Percentiles rank a stretch among this genome's conserved stretches.
Conservation (phyloP, 2,329 filamentous ascomycete species). For the Apiospora aurea region DNA sequence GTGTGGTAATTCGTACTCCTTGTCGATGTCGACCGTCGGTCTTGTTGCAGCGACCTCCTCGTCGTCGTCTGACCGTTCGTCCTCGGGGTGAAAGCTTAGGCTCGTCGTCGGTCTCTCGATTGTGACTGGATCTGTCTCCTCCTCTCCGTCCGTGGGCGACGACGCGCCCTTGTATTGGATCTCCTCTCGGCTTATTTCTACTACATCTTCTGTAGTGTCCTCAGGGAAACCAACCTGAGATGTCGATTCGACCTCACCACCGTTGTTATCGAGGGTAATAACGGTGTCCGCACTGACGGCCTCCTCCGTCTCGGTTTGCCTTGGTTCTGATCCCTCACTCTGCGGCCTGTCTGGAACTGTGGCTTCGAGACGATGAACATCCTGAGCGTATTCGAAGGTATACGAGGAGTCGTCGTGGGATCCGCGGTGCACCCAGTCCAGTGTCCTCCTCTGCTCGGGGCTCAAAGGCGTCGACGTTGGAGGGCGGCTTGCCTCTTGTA, state of each 20-base stretch:
- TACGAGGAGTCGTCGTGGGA: constrained; percentile 4
- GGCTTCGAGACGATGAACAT: neutral
- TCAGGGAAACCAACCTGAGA: neutral
- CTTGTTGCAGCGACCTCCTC: neutral
- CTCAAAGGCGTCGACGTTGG: neutral
- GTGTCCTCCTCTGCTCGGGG: neutral
- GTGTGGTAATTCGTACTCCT: neutral
- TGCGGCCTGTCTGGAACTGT: neutral
- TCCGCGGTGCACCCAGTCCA: neutral
- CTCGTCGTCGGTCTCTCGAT: constrained; percentile 18
- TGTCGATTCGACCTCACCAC: neutral
- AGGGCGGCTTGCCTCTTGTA: neutral
- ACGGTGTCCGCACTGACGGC: neutral
- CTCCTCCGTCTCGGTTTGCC: neutral
- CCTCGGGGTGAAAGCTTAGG: neutral
- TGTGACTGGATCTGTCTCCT: neutral
- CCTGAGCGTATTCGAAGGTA: neutral
- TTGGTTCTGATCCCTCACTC: constrained; percentile 10
- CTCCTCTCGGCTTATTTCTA: neutral
- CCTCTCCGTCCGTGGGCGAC: neutral
- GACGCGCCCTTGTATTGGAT: too few relatives aligned
- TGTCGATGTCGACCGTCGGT: neutral
- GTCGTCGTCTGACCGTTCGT: neutral
- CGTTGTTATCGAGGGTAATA: neutral
- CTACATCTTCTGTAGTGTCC: neutral